Conservation (phyloP, 2,329 filamentous ascomycete species). For the Sporothrix mexicana region DNA sequence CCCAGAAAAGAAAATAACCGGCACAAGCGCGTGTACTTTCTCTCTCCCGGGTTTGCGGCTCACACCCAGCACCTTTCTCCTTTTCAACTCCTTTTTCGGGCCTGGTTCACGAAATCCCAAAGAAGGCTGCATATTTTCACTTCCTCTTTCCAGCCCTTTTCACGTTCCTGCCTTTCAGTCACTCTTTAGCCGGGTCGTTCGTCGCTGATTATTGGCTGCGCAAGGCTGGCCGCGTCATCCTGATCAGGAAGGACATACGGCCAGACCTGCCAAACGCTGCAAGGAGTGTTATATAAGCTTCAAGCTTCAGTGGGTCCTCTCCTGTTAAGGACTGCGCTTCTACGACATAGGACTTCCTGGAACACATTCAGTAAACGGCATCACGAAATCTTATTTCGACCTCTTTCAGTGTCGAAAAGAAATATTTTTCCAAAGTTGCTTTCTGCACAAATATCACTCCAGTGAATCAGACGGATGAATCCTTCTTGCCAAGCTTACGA, state of each 20-base stretch:
- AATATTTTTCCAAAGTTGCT: not conserved
- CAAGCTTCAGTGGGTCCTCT: not conserved
- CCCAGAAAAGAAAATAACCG: not conserved
- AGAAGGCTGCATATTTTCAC: not conserved
- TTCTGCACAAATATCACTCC: not conserved
- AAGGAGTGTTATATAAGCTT: too few species aligned
- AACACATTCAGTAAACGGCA: not conserved
- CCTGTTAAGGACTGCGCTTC: not conserved
- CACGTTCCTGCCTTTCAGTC: not conserved
- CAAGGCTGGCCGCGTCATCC: not conserved
- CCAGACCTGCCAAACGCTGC: too few species aligned
- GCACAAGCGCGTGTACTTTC: not conserved
- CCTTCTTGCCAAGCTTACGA: not conserved
- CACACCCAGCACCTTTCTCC: not conserved
- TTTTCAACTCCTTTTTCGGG: not conserved
- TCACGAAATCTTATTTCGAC: not conserved
- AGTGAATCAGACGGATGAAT: not conserved
- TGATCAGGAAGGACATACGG: not conserved
- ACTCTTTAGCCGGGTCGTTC: not conserved
- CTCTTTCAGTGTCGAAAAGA: too few species aligned
- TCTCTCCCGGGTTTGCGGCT: conserved; percentile 3
- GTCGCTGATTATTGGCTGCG: conserved; percentile 2
- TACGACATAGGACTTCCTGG: not conserved
- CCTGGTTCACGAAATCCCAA: not conserved
- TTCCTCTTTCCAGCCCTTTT: too few species aligned